Evolutionary conservation across 495 filamentous ascomycete genomes (phyloP).

Genomic region (Hypoxylon perforatum): DNA sequence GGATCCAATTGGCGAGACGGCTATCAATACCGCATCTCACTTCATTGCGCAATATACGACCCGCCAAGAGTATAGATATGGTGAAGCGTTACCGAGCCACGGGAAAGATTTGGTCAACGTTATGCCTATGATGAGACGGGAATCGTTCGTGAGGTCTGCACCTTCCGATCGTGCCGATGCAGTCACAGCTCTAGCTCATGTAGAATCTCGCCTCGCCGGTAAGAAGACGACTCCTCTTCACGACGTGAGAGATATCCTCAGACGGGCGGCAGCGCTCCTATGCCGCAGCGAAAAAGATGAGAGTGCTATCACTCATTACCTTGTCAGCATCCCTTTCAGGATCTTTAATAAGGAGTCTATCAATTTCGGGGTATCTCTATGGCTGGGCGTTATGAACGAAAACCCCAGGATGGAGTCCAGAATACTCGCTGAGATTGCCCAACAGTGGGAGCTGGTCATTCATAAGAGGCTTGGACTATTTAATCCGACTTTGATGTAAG

Average conservation of each 20-base stretch:
- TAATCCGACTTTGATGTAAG: slow-evolving; percentile 72
- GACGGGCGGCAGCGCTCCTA: slow-evolving; percentile 84
- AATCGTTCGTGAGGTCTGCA: slow-evolving; percentile 53
- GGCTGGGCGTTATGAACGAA: slow-evolving; percentile 96
- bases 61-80: slow-evolving; percentile 89
- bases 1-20: slow-evolving; percentile 73
- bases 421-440: slow-evolving; percentile 82
- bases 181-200: slow-evolving; percentile 68
- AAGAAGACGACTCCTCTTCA: slow-evolving; percentile 74
- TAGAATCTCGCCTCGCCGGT: slow-evolving; percentile 73
- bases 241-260: slow-evolving; percentile 81
- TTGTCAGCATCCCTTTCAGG: slow-evolving; percentile 90
- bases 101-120: slow-evolving; percentile 70
- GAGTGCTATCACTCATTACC: slow-evolving; percentile 79
- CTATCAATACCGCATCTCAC: slow-evolving; percentile 90
- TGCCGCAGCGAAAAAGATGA: slow-evolving; percentile 78
- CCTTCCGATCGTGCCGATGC: slow-evolving; percentile 65
- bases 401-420: slow-evolving; percentile 88
- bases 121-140: slow-evolving; percentile 60
- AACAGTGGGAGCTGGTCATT: slow-evolving; percentile 86
- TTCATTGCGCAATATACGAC: slow-evolving; percentile 98
- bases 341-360: slow-evolving; percentile 95
- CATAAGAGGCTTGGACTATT: slow-evolving; percentile 83
- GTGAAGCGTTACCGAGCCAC: slow-evolving; percentile 73
- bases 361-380: slow-evolving; percentile 92